Conservation (phyloP, 2,329 filamentous ascomycete species). For the Seiridium unicorne region DNA sequence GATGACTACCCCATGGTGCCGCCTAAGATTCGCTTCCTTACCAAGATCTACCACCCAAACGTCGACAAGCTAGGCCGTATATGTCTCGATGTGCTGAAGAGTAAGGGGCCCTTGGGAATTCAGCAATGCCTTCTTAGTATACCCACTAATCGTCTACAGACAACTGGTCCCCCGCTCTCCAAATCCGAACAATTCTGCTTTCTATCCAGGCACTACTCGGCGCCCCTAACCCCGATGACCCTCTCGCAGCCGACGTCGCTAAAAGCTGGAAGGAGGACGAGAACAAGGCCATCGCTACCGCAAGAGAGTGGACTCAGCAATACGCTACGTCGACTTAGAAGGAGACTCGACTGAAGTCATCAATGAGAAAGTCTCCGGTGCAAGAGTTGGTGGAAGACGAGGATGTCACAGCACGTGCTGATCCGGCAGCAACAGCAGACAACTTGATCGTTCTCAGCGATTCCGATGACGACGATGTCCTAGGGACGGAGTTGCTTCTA, state of each 20-base stretch:
- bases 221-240: constrained; percentile 95
- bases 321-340: constrained; percentile 62
- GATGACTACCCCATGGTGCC: constrained; percentile 99
- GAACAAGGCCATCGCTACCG: constrained; percentile 85
- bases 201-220: constrained; percentile 96
- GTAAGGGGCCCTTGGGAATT: constrained; percentile 42
- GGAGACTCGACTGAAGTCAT: neutral
- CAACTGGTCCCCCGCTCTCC: constrained; percentile 97
- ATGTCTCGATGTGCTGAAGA: constrained; percentile 95
- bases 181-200: constrained; percentile 97
- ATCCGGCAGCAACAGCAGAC: too few relatives aligned
- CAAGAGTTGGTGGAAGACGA: too few relatives aligned
- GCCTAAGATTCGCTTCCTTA: constrained; percentile 96
- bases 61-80: constrained; percentile 97
- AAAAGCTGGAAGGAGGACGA: constrained; percentile 98
- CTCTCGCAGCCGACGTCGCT: constrained; percentile 95
- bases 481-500: too few relatives aligned
- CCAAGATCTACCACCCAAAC: constrained; percentile 99
- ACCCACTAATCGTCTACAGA: constrained; percentile 47
- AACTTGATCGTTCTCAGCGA: too few relatives aligned
- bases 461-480: too few relatives aligned
- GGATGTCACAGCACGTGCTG: too few relatives aligned
- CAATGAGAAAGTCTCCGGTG: neutral
- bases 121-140: too few relatives aligned
- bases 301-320: constrained; percentile 85